phyloP scores from a whole-genome alignment of 345 rosid species.

The Garcia nutans region DNA sequence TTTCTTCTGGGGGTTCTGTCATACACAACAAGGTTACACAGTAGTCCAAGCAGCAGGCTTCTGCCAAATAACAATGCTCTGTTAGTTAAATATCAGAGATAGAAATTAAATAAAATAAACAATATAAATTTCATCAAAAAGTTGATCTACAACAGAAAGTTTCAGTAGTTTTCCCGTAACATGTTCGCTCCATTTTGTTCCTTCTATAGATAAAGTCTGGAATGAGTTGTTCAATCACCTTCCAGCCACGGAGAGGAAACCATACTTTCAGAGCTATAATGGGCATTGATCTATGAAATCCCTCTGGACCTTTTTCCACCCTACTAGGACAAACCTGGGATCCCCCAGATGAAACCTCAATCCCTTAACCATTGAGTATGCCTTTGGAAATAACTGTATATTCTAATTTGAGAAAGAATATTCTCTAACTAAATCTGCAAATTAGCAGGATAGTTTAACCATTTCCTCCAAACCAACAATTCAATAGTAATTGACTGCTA shows the following conservation, averaged over 20 bases:
- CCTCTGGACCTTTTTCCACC: background rate
- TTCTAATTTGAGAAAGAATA: background rate
- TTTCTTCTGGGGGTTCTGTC: slow-evolving; percentile 78
- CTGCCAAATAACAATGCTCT: slow-evolving; percentile 29
- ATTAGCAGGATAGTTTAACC: background rate
- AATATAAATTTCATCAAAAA: background rate
- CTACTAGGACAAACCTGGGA: background rate
- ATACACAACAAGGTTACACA: slow-evolving; percentile 51
- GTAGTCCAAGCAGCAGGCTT: slow-evolving; percentile 46
- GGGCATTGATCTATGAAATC: background rate
- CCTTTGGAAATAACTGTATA: background rate
- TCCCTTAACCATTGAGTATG: background rate
- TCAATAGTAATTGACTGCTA: background rate
- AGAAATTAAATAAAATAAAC: background rate
- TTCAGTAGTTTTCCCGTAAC: background rate
- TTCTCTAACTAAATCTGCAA: background rate
- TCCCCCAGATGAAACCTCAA: background rate
- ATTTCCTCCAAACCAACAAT: background rate
- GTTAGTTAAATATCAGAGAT: slow-evolving; percentile 12
- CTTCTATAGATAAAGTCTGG: background rate
- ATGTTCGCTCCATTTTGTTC: background rate
- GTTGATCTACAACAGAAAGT: background rate
- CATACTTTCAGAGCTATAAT: background rate
- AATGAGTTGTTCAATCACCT: background rate
- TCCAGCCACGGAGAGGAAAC: background rate